Percentiles rank a stretch among this genome's conserved stretches.
Evolutionary conservation across 2,329 filamentous ascomycete genomes (phyloP).

Genomic region (Periconia sp.): DNA sequence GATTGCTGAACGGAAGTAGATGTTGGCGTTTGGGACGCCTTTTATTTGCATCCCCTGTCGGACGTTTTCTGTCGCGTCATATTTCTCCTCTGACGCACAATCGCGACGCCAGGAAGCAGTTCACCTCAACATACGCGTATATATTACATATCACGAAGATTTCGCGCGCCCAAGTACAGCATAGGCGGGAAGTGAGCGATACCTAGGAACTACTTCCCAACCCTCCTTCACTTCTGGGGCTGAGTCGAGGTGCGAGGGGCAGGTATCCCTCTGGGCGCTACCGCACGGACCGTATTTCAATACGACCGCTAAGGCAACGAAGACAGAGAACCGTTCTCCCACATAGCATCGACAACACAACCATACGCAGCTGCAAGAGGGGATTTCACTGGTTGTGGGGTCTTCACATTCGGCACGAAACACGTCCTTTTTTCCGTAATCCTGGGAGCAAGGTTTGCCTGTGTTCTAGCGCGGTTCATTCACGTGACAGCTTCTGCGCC

Average conservation of each 20-base stretch:
- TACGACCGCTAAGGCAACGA: slow-evolving; percentile 25
- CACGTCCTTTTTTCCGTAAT: slow-evolving; percentile 23
- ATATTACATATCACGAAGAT: neutral
- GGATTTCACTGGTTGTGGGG: slow-evolving; percentile 13
- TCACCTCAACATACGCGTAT: too few relatives aligned
- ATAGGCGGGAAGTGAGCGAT: neutral
- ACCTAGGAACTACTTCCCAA: neutral
- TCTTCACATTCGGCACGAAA: slow-evolving; percentile 11
- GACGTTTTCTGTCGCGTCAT: too few relatives aligned
- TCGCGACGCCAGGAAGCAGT: too few relatives aligned
- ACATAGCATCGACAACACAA: slow-evolving; percentile 24
- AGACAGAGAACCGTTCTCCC: slow-evolving; percentile 19
- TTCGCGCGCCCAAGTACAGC: neutral
- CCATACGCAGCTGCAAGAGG: slow-evolving; percentile 22
- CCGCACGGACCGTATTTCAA: slow-evolving; percentile 16
- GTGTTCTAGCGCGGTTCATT: slow-evolving; percentile 12
- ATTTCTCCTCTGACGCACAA: too few relatives aligned
- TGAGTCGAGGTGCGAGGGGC: neutral
- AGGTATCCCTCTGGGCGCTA: neutral
- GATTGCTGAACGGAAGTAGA: too few relatives aligned
- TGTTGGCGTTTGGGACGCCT: too few relatives aligned
- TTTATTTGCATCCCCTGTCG: too few relatives aligned
- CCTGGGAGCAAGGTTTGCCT: slow-evolving; percentile 14
- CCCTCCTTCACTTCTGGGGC: neutral
- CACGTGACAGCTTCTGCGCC: slow-evolving; percentile 24